Percentiles rank a stretch among this genome's conserved stretches.
Evolutionary conservation across 2,329 filamentous ascomycete genomes (phyloP).

Genomic region (Sclerotinia borealis): DNA sequence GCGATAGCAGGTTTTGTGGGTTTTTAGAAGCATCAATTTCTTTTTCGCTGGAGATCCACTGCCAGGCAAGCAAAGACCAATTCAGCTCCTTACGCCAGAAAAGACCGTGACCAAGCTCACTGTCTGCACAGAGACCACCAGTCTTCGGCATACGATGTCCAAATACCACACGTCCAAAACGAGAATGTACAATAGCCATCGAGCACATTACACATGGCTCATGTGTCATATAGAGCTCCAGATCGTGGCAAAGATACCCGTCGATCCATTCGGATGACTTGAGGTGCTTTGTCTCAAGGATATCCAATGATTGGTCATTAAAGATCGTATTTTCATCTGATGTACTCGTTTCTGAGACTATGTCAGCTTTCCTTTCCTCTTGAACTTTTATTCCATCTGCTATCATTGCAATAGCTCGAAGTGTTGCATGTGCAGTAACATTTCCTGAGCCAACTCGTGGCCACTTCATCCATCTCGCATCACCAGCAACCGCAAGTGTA

Average conservation of each 20-base stretch:
- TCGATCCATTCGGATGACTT: constrained; percentile 59
- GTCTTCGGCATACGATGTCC: constrained; percentile 71
- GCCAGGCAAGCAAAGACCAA: constrained; percentile 79
- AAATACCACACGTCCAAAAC: constrained; percentile 83
- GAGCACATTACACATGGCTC: constrained; percentile 96
- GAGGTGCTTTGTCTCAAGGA: constrained; percentile 52
- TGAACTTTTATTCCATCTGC: constrained; percentile 47
- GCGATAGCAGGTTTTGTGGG: background rate
- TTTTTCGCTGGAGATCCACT: constrained; percentile 33
- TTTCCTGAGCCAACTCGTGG: constrained; percentile 52
- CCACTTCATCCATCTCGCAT: constrained; percentile 63
- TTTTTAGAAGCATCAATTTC: background rate
- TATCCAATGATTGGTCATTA: constrained; percentile 61
- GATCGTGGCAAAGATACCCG: constrained; percentile 87
- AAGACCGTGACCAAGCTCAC: constrained; percentile 57
- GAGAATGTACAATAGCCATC: constrained; percentile 91
- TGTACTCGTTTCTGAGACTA: constrained; percentile 31
- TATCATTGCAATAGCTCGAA: constrained; percentile 78
- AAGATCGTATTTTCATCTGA: constrained; percentile 44
- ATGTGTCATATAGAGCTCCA: constrained; percentile 91
- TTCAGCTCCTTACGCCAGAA: constrained; percentile 75
- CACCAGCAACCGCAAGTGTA: constrained; percentile 67
- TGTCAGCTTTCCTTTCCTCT: constrained; percentile 19
- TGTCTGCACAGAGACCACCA: constrained; percentile 77
- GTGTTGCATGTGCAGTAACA: constrained; percentile 69